Percentiles rank a stretch among this genome's conserved stretches.
Evolutionary conservation across 2,329 filamentous ascomycete species (phyloP).

Genomic region (Ophiostoma pallidulum): DNA sequence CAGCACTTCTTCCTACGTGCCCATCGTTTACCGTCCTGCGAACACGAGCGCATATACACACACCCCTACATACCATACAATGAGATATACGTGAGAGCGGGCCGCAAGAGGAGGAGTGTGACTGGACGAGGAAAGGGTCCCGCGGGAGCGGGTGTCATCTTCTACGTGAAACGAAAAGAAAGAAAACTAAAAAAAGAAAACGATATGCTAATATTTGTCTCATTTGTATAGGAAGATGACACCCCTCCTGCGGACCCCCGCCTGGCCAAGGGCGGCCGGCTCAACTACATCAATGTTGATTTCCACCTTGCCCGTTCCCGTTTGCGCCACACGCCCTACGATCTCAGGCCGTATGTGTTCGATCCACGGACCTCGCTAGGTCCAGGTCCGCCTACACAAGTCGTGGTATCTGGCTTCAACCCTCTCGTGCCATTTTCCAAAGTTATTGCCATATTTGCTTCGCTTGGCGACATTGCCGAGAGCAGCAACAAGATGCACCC

Average conservation of each 20-base stretch:
- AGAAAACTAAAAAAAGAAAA: conserved; percentile 1
- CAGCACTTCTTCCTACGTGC: no score
- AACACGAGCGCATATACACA: conserved; percentile 11
- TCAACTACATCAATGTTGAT: conserved; percentile 60
- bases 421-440: conserved; percentile 74
- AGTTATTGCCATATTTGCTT: conserved; percentile 65
- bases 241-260: conserved; percentile 74
- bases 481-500: conserved; percentile 94
- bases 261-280: conserved; percentile 56
- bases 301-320: conserved; percentile 63
- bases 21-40: no score
- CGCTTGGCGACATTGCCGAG: conserved; percentile 79
- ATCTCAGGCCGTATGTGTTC: conserved; percentile 70
- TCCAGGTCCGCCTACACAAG: conserved; percentile 78
- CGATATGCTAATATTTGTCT: conserved; percentile 44
- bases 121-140: conserved; percentile 12
- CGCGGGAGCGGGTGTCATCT: conserved; percentile 53
- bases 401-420: conserved; percentile 95
- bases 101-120: conserved; percentile 16
- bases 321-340: conserved; percentile 64
- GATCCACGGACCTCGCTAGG: conserved; percentile 78
- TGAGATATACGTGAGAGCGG: conserved; percentile 6
- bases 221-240: conserved; percentile 61
- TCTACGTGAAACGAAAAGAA: conserved; percentile 11
- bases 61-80: conserved; percentile 12